Conservation (phyloP, 2,329 filamentous ascomycete species). For the Xenoacremonium recifei region DNA sequence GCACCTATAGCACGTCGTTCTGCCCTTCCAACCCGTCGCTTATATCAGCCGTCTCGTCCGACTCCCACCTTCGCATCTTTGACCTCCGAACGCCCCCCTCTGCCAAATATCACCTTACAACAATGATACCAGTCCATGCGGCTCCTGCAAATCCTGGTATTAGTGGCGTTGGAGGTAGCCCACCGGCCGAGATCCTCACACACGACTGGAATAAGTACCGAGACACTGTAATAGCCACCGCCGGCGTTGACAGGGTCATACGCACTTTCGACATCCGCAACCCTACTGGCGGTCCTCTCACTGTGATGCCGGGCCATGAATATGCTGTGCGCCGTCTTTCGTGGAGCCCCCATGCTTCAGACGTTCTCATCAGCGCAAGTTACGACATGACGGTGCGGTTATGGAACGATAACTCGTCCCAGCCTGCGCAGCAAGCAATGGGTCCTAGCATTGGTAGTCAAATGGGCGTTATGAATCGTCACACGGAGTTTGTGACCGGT, state of each 20-base stretch:
- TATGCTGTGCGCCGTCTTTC: slow-evolving; percentile 84
- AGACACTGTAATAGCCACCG: slow-evolving; percentile 79
- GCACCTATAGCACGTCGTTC: slow-evolving; percentile 91
- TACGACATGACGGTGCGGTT: slow-evolving; percentile 98
- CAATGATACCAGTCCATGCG: slow-evolving; percentile 80
- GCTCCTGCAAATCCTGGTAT: slow-evolving; percentile 44
- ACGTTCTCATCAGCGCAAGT: slow-evolving; percentile 82
- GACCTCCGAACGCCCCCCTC: slow-evolving; percentile 85
- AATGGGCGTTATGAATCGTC: slow-evolving; percentile 82
- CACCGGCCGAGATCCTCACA: slow-evolving; percentile 82
- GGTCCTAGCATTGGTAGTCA: slow-evolving; percentile 60
- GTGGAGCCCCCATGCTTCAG: slow-evolving; percentile 92
- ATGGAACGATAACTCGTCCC: slow-evolving; percentile 74
- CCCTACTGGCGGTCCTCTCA: slow-evolving; percentile 68
- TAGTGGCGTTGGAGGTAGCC: slow-evolving; percentile 40
- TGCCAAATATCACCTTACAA: slow-evolving; percentile 82
- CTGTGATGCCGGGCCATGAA: slow-evolving; percentile 78
- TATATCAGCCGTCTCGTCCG: slow-evolving; percentile 83
- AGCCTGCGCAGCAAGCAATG: slow-evolving; percentile 32
- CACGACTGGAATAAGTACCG: slow-evolving; percentile 99
- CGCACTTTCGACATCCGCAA: slow-evolving; percentile 88
- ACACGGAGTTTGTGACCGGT: slow-evolving; percentile 94
- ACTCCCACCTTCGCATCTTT: slow-evolving; percentile 86
- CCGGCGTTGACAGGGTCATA: slow-evolving; percentile 82
- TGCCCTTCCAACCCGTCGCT: slow-evolving; percentile 84